These are phyloP conservation scores for Hypsizygus marmoreus DNA, from an alignment of 768 basidiomycete genomes.

Conservation along the genomic window DNA sequence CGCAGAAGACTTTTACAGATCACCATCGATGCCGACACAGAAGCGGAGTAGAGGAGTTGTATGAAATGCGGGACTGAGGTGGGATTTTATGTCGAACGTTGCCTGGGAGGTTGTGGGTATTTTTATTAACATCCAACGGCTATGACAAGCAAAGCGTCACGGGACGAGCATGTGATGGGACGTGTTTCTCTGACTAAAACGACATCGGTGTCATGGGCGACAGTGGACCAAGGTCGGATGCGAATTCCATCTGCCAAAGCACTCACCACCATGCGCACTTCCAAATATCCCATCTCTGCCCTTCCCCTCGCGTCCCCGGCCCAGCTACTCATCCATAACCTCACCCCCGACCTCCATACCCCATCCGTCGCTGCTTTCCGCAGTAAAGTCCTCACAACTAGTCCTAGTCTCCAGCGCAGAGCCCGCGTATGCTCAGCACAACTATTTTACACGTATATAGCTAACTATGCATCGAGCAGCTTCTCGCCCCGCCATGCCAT, in stretches of 20 bases:
- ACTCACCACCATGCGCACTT: conserved; percentile 2
- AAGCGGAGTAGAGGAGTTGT: no score
- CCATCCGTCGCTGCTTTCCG: conserved; percentile 55
- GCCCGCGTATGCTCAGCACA: conserved; percentile 49
- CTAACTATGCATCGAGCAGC: conserved; percentile 25
- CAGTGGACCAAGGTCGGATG: background rate
- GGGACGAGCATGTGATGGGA: no score
- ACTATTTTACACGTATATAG: background rate
- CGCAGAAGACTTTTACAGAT: no score
- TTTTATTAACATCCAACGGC: no score
- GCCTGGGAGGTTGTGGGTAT: no score
- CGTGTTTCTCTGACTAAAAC: no score
- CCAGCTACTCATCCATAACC: conserved; percentile 44
- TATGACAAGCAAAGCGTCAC: no score
- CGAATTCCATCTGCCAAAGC: background rate
- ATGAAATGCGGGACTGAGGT: no score
- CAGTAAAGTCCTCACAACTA: conserved; percentile 44
- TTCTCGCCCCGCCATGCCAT: conserved; percentile 60
- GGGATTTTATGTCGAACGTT: no score
- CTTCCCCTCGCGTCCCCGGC: conserved; percentile 47
- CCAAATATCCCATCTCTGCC: conserved; percentile 47
- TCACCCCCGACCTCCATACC: conserved; percentile 61
- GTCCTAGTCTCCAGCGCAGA: conserved; percentile 71
- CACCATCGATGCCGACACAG: no score
- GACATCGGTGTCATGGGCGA: background rate